Percentiles rank a stretch among this genome's conserved stretches.
phyloP scores from a whole-genome alignment of 2,329 filamentous ascomycete species.

The Alternaria arbusti region DNA sequence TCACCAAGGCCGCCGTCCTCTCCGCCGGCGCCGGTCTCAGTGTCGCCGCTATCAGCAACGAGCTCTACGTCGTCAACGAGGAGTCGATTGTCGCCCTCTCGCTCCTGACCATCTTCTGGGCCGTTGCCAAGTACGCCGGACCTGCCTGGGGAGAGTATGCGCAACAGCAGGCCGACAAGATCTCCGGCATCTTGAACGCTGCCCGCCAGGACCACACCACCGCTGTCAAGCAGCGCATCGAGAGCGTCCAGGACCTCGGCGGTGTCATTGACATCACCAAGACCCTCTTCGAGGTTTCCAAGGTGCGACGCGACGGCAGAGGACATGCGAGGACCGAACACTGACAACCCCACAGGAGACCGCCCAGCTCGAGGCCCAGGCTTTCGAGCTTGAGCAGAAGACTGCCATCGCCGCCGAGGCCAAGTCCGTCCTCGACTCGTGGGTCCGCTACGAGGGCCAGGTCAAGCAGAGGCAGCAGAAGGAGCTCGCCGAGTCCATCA shows the following conservation, averaged over 20 bases:
- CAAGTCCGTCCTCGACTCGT: constrained; percentile 94
- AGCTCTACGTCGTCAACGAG: constrained; percentile 99
- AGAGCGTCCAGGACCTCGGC: constrained; percentile 91
- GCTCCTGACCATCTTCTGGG: constrained; percentile 90
- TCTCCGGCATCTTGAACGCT: constrained; percentile 92
- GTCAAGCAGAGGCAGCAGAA: constrained; percentile 98
- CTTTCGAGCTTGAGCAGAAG: constrained; percentile 96
- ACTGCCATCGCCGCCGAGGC: constrained; percentile 91
- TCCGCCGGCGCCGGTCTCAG: constrained; percentile 90
- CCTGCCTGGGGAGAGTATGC: constrained; percentile 94
- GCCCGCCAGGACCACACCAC: constrained; percentile 93
- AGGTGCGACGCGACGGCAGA: constrained; percentile 66
- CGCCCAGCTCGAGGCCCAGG: constrained; percentile 91
- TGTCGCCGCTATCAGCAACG: constrained; percentile 96
- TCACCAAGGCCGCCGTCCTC: constrained; percentile 97
- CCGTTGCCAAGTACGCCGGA: constrained; percentile 90
- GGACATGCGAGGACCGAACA: constrained; percentile 10
- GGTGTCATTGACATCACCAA: constrained; percentile 97
- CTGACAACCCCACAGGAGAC: constrained; percentile 73
- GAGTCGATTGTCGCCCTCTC: constrained; percentile 94
- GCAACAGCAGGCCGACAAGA: constrained; percentile 84
- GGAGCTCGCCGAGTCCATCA: constrained; percentile 90
- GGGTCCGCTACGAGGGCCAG: constrained; percentile 98
- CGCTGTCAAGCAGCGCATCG: constrained; percentile 93
- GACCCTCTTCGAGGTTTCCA: constrained; percentile 95